Evolutionary conservation across 2,329 filamentous ascomycete species (phyloP), one percentile per base, ranked within the genome.

Genomic region (Apiospora phragmitis): DNA sequence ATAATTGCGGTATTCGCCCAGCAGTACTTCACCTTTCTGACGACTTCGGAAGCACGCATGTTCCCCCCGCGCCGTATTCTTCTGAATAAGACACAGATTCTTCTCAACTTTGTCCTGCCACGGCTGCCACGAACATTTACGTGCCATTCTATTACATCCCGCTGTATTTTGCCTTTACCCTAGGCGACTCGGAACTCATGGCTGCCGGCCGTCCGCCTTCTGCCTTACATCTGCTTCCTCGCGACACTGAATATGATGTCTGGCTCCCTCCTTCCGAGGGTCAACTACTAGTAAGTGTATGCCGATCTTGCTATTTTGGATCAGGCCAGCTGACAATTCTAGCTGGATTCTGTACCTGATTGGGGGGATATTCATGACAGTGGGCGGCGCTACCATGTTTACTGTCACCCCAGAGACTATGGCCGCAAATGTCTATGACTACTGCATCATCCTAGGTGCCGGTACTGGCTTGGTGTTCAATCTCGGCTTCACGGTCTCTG

Each of bases 41-140:
- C 85, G 0, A 84, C 80, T 2, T n/a, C 65, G 0, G 74, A 77
- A 12, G 69, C 79, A 5, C 71, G 78, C 0, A 70, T 88, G 7
- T 87, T 89, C 70, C 86, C 86, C 84, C 88, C 88, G 0, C 75
- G 82, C 0, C 79, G 87, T 3, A 82, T 89, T 62, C 75, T 88
- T 3, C 49, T 42, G 18, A 42, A 47, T 29, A 51, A 35, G 21
- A 55, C 41, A 21, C 21, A 38, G 32, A 11, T 43, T 11, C 26
- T 77, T 38, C 73, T 71, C 12, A 70, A 70, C 12, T 83, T 0
- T 82, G 82, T 70, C 78, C 71, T 70, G 80, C 49, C 68, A 82
- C 2, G 38, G 59, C 70, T 79, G 72, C 74, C 65, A 49, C 71
- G 0, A 75, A 75, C 59, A 62, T 74, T 7, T 70, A 75, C 43